Evolutionary conservation across 257 asterid genomes (phyloP).

Genomic region (Dorcoceras hygrometricum): DNA sequence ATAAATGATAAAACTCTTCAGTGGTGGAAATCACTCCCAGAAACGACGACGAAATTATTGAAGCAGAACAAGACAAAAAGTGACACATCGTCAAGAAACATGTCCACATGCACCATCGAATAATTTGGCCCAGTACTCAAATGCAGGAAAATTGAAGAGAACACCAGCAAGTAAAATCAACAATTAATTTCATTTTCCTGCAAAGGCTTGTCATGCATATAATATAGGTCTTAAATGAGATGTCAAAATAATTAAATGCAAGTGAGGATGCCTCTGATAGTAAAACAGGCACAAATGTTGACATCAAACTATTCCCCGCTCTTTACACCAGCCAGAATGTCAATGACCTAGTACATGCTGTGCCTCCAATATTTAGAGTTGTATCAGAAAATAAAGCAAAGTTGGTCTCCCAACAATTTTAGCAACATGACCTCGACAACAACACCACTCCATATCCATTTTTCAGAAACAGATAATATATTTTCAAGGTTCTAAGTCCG

Average conservation of each 20-base stretch:
- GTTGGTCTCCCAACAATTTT: neutral
- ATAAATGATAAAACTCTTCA: no score
- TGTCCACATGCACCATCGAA: neutral
- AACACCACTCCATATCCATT: neutral
- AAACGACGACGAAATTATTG: neutral
- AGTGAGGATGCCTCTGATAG: neutral
- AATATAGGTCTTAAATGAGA: neutral
- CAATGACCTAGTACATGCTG: neutral
- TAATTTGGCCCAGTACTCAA: neutral
- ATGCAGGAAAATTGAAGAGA: neutral
- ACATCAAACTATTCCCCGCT: neutral
- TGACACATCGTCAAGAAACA: neutral
- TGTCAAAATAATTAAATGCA: neutral
- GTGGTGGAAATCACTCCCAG: neutral
- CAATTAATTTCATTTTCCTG: neutral
- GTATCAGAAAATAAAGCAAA: neutral
- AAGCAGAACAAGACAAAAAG: neutral
- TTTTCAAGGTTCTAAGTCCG: neutral
- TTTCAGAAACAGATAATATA: neutral
- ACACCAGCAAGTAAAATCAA: neutral
- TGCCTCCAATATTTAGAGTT: neutral
- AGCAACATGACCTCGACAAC: neutral
- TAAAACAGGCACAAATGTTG: neutral
- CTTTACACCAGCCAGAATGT: neutral
- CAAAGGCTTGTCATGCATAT: neutral